These are phyloP conservation scores for Arthrocladium fulminans DNA, from an alignment of 2,329 filamentous ascomycete species.

Conservation along the genomic window DNA sequence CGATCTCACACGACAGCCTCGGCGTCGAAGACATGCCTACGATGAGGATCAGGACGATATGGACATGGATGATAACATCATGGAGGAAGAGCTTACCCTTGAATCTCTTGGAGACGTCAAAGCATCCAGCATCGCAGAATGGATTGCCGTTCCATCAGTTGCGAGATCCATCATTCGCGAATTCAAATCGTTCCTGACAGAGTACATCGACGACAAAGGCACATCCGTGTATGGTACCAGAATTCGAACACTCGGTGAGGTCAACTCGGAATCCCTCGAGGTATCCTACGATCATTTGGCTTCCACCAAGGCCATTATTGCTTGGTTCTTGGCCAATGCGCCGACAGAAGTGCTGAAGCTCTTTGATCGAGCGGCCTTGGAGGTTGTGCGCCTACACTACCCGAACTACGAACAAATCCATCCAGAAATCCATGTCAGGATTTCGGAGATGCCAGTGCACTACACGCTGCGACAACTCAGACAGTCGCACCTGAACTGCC, in stretches of 20 bases:
- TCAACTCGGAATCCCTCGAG: slow-evolving; percentile 92
- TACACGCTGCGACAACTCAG: slow-evolving; percentile 93
- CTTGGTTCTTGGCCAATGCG: slow-evolving; percentile 92
- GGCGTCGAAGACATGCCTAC: slow-evolving; percentile 78
- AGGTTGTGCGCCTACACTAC: slow-evolving; percentile 90
- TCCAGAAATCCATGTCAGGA: slow-evolving; percentile 93
- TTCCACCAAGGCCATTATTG: slow-evolving; percentile 82
- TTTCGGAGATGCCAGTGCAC: slow-evolving; percentile 86
- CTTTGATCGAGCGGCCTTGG: slow-evolving; percentile 94
- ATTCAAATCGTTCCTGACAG: slow-evolving; percentile 94
- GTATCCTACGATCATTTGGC: slow-evolving; percentile 91
- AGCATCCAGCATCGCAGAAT: slow-evolving; percentile 84
- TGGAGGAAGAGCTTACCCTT: slow-evolving; percentile 89
- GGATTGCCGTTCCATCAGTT: slow-evolving; percentile 83
- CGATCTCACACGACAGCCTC: slow-evolving; percentile 76
- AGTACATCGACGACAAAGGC: slow-evolving; percentile 83
- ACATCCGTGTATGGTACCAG: slow-evolving; percentile 90
- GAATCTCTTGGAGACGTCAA: slow-evolving; percentile 91
- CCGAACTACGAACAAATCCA: slow-evolving; percentile 97
- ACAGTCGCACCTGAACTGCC: slow-evolving; percentile 89
- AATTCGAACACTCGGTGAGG: slow-evolving; percentile 88
- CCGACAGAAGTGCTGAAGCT: slow-evolving; percentile 92
- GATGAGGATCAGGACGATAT: slow-evolving; percentile 88
- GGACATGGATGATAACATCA: slow-evolving; percentile 83
- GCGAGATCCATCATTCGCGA: slow-evolving; percentile 90